phyloP scores from a whole-genome alignment of 108 stramenopile species.

The Epithemia pelagica region DNA sequence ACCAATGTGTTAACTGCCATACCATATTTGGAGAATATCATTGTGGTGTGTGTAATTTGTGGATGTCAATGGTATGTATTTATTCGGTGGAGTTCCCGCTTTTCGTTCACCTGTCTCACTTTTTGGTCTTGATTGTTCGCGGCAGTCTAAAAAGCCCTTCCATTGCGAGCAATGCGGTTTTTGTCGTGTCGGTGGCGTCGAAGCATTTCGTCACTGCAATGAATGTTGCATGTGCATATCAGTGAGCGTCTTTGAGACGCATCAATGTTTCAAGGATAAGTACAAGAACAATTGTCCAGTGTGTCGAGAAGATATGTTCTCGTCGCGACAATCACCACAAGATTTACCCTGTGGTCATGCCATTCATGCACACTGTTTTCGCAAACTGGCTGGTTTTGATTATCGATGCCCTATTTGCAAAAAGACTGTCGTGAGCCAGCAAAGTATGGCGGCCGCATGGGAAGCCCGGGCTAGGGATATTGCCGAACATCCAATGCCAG shows the following conservation, averaged over 20 bases:
- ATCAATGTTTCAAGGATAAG: slow-evolving; percentile 82
- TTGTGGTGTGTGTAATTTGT: slow-evolving; percentile 78
- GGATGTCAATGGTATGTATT: slow-evolving; percentile 70
- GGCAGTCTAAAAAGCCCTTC: slow-evolving; percentile 70
- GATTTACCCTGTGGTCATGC: slow-evolving; percentile 86
- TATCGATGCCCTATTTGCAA: slow-evolving; percentile 87
- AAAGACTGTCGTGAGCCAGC: slow-evolving; percentile 70
- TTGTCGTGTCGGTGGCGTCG: slow-evolving; percentile 81
- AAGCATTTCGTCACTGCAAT: slow-evolving; percentile 79
- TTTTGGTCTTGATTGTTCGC: not conserved
- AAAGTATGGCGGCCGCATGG: slow-evolving; percentile 77
- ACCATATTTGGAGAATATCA: slow-evolving; percentile 78
- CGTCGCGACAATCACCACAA: slow-evolving; percentile 68
- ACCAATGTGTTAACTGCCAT: slow-evolving; percentile 76
- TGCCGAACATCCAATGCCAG: slow-evolving; percentile 81
- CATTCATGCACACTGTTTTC: slow-evolving; percentile 84
- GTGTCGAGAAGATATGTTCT: slow-evolving; percentile 84
- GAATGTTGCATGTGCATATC: slow-evolving; percentile 90
- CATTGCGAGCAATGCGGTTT: slow-evolving; percentile 82
- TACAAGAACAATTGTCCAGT: slow-evolving; percentile 88
- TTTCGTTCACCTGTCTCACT: no score
- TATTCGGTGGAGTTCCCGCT: no score
- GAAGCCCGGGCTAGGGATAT: slow-evolving; percentile 76
- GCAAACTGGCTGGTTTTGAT: slow-evolving; percentile 80
- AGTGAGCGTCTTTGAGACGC: slow-evolving; percentile 57